Percentiles rank a stretch among this genome's conserved stretches.
Evolutionary conservation across 2,329 filamentous ascomycete genomes (phyloP).

Genomic region (Acarospora socialis): DNA sequence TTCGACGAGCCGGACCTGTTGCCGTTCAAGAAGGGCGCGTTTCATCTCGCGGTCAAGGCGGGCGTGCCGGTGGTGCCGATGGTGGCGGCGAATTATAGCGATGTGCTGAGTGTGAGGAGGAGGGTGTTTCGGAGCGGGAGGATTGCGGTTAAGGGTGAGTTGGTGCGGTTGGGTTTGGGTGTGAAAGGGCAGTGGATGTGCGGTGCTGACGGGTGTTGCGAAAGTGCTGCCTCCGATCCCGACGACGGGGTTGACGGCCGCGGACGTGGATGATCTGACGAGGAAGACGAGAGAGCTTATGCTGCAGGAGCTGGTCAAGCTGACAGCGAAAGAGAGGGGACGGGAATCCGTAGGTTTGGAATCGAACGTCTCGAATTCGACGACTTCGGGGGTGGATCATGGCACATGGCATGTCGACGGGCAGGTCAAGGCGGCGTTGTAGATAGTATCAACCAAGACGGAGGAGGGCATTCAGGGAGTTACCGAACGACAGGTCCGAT

Average conservation of each 20-base stretch:
- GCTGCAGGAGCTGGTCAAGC: conserved; percentile 32
- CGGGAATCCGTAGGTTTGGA: no score
- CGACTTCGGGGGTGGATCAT: no score
- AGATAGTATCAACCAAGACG: no score
- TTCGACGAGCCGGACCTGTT: conserved; percentile 64
- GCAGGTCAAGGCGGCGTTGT: no score
- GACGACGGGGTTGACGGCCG: conserved; percentile 55
- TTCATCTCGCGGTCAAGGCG: conserved; percentile 88
- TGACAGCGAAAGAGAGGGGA: no score
- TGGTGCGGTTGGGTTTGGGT: not conserved
- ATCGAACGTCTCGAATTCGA: no score
- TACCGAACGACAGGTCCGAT: no score
- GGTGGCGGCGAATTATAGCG: conserved; percentile 65
- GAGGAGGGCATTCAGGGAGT: no score
- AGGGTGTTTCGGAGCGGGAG: conserved; percentile 51
- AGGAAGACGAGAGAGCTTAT: conserved; percentile 57
- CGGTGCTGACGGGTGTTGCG: conserved; percentile 9
- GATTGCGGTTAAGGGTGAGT: conserved; percentile 61
- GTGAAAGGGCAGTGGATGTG: conserved; percentile 3
- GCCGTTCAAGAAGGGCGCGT: conserved; percentile 98
- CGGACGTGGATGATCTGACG: conserved; percentile 64
- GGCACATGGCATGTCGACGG: no score
- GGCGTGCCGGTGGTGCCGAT: conserved; percentile 85
- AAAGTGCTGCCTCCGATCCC: conserved; percentile 67
- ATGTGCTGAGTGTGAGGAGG: conserved; percentile 51